Base-by-base conservation (phyloP, 768 basidiomycete species). In the Boletus tylopilopsis region DNA sequence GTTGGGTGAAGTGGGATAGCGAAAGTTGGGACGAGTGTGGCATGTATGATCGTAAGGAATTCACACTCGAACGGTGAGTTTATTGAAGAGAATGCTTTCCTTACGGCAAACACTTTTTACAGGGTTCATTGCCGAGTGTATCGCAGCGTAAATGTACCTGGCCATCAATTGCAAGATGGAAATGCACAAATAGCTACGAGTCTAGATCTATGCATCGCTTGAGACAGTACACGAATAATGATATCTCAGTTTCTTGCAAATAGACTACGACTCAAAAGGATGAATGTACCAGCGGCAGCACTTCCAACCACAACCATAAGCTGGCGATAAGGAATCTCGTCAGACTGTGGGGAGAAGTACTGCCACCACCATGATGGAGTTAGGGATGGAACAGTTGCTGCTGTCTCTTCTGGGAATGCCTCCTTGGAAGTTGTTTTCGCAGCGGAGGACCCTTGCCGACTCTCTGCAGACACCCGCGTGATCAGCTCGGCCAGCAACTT, bases 1-100 rank as follows among this genome's bases (percentile, higher is more conserved):
- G 82, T 21, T 85, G 82, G 82, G 58, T 64, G 19, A 81, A 82
- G 54, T 84, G 83, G 81, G 73, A 84, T 51, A 59, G 72, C 12
- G 69, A 73, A n/a, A 55, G 59, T 34, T 82, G 82, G 80, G 52
- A 53, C 32, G 68, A 69, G 45, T 70, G 71, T 50, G 50, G 59
- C 30, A 75, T 76, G 72, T 57, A 59, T 16, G 72, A 72, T 30
- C 70, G 66, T 23, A 61, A 56, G 11, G 75, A 81, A 51, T 66
- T 79, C 16, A 66, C 78, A 5, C 64, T 74, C 42, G 81, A 82
- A 44, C 73, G 79, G 79, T 71, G 29, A 40, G 70, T 47, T 19
- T 24, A 33, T 15, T 4, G 15, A 8, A 2, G 2, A 19, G 4
- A n/a, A 37, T 12, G 34, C 7, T 2, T 33, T 27, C 25, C 5